Base-by-base conservation (phyloP, 805 yeast species). In the Candida adriatica region DNA sequence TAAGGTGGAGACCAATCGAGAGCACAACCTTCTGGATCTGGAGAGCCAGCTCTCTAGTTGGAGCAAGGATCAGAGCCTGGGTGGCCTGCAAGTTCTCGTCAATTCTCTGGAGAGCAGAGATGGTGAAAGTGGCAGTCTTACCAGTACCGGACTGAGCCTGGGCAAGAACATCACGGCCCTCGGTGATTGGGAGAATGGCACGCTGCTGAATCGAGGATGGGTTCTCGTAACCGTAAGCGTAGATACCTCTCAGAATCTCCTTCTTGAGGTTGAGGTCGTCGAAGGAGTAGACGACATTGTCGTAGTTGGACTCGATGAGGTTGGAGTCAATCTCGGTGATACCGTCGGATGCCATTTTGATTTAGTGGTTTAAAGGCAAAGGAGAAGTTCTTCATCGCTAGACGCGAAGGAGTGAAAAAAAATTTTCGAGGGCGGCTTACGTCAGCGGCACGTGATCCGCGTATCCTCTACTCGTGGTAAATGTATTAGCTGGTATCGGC, bases 91-190 rank as follows among this genome's bases (percentile, higher is more conserved):
- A 66, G 46, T 68, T 66, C 49, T 78, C 71, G 59, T 88, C 95
- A 39, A 87, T 73, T 62, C 72, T 73, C 62, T 75, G 80, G 53
- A 77, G 70, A 53, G 79, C 77, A 49, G 80, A 80, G 46, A 90
- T 86, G 51, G 96, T 75, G 72, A 90, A 90, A 36, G 98, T 90
- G 51, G 97, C 98, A 31, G 98, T 90, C 71, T 90, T 90, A 67
- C 98, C 98, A 36, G 98, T 90, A 68, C 98, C 98, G 30, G 96
- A 86, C 70, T 90, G 98, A 44, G 98, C 97, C 69, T 90, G 98
- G 45, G 97, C 98, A 49, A 90, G 77, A 38, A 87, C 94, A 65
- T 90, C 97, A 63, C 86, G 81, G 42, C 95, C 96, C 61, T 79
- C 82, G 54, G 85, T 79, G 61, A 92, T 88, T 62, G 95, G 98